Percentiles rank a stretch among this genome's conserved stretches.
phyloP scores from a whole-genome alignment of 176 grass and related monocot species.

The Aegilops sharonensis region DNA sequence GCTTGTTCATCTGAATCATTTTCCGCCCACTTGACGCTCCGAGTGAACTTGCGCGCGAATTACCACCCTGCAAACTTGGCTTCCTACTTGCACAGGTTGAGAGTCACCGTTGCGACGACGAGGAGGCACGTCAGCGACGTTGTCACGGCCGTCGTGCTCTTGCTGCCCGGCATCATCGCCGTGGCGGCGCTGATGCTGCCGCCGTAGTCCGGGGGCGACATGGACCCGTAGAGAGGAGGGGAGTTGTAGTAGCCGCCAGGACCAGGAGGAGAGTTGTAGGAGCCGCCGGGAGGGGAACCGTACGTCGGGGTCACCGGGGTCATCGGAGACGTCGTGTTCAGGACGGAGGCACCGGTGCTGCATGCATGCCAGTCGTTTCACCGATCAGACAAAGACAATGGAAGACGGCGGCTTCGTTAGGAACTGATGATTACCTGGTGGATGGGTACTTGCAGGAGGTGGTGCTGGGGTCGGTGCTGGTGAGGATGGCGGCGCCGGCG shows the following conservation, averaged over 20 bases:
- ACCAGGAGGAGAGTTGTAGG: conserved; percentile 34
- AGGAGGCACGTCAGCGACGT: conserved; percentile 32
- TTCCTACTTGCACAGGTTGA: background rate
- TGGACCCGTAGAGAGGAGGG: conserved; percentile 38
- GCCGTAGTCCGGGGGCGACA: conserved; percentile 45
- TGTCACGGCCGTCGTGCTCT: background rate
- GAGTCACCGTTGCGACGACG: background rate
- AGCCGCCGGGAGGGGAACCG: conserved; percentile 13
- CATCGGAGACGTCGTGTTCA: conserved; percentile 60
- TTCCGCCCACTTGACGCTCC: too few species aligned
- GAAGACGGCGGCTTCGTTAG: too few species aligned
- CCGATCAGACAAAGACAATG: background rate
- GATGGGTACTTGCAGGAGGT: conserved; percentile 47
- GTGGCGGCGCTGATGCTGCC: conserved; percentile 38
- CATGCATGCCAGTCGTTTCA: conserved; percentile 7
- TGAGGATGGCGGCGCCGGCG: conserved; percentile 51
- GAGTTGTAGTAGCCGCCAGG: conserved; percentile 1
- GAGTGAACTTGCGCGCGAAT: background rate
- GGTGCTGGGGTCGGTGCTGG: conserved; percentile 62
- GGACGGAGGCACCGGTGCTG: conserved; percentile 57
- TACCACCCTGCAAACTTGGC: too few species aligned
- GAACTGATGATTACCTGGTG: conserved; percentile 47
- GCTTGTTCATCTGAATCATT: background rate
- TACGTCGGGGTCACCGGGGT: conserved; percentile 31
- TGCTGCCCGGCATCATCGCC: background rate